Base-by-base conservation (phyloP, 83 land plant genomes). In the Isoetes engelmannii region DNA sequence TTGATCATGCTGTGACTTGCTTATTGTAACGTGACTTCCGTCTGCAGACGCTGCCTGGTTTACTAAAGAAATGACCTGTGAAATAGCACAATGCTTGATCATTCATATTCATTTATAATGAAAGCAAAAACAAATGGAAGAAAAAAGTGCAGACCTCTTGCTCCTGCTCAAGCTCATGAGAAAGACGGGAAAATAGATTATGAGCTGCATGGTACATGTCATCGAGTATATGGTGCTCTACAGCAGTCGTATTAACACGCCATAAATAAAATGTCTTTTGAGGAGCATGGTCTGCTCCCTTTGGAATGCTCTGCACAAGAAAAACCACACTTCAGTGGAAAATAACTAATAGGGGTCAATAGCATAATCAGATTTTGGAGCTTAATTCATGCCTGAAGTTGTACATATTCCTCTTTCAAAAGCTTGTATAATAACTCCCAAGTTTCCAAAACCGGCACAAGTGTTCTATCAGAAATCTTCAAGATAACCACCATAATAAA, bases 191-290 rank as follows among this genome's bases (percentile, higher is more conserved):
- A 6, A 76, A 74, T 59, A 90, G 67, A 73, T 90, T 90, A 47
- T 81, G 67, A 3, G 95, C 86, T 63, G 85, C 86, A 61, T 87
- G 90, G 68, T 78, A 87, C 95, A 90, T 83, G 68, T 87, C 95
- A 74, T 87, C 86, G 28, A 90, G 72, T 47, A 90, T 73, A 71
- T 65, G 82, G 49, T 80, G 69, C 69, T 74, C 60, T 42, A 87
- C 64, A 47, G 46, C 44, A 6, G 63, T 45, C 57, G 69, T 71
- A 51, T 82, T 80, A 1, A 87, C 85, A 68, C 78, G 81, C 95
- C 95, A 90, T 71, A 89, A 72, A 62, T 75, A 75, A 10, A 82
- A 60, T 6, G 83, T 74, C 58, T 74, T 77, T 20, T 45, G 58
- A 61, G 83, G 82, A 37, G 72, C 73, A 62, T 77, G 83, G 70